Conservation (phyloP, 495 filamentous ascomycete genomes). For the Glarea lozoyensis region DNA sequence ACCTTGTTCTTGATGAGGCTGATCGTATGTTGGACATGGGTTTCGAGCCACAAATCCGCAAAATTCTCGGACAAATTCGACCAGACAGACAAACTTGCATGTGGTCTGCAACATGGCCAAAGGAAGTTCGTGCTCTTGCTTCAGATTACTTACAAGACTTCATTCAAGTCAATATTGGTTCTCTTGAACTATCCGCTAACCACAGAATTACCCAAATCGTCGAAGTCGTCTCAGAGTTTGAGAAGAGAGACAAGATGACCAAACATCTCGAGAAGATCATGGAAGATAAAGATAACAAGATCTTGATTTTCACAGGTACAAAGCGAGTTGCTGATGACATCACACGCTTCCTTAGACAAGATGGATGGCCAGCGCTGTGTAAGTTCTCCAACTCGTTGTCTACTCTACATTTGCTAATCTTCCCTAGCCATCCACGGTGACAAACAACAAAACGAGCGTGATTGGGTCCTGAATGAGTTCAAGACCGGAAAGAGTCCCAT, state of each 20-base stretch:
- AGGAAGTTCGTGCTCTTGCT: slow-evolving; percentile 95
- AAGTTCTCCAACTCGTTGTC: slow-evolving; percentile 31
- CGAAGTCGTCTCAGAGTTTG: slow-evolving; percentile 88
- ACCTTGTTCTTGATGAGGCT: slow-evolving; percentile 83
- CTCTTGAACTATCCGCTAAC: slow-evolving; percentile 92
- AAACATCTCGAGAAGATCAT: slow-evolving; percentile 98
- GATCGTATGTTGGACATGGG: slow-evolving; percentile 91
- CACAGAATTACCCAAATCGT: slow-evolving; percentile 97
- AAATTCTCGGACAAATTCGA: slow-evolving; percentile 95
- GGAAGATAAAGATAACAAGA: slow-evolving; percentile 89
- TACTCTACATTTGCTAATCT: slow-evolving; percentile 37
- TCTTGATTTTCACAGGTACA: slow-evolving; percentile 92
- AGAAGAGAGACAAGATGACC: slow-evolving; percentile 95
- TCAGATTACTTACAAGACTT: slow-evolving; percentile 91
- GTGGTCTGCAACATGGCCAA: slow-evolving; percentile 99
- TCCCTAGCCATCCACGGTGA: slow-evolving; percentile 83
- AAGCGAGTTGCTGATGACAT: slow-evolving; percentile 99
- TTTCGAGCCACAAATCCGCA: slow-evolving; percentile 84
- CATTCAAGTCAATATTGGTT: slow-evolving; percentile 99
- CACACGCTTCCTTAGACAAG: slow-evolving; percentile 95
- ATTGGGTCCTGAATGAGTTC: slow-evolving; percentile 99
- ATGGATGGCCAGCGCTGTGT: slow-evolving; percentile 98
- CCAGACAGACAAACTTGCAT: slow-evolving; percentile 99
- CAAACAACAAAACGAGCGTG: slow-evolving; percentile 98
- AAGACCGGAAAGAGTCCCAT: slow-evolving; percentile 93